phyloP scores from a whole-genome alignment of 2,329 filamentous ascomycete genomes.

The Thermothelomyces thermophilus region DNA sequence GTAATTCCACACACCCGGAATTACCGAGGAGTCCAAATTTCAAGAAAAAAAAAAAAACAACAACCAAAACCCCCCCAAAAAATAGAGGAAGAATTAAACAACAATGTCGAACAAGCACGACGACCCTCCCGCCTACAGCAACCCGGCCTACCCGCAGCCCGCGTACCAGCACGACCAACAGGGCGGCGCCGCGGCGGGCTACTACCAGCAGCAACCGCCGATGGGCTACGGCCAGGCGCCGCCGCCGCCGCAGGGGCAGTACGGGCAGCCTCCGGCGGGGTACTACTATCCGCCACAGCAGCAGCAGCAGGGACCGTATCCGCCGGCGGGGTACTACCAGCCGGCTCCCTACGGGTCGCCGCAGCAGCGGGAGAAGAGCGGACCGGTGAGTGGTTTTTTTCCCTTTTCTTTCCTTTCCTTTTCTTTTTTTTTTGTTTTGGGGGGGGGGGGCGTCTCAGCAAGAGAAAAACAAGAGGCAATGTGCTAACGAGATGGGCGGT shows the following conservation, averaged over 20 bases:
- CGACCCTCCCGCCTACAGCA: constrained; percentile 44
- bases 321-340: constrained; percentile 23
- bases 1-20: too few species aligned
- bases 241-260: constrained; percentile 11
- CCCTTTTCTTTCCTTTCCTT: background rate
- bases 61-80: background rate
- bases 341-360: constrained; percentile 24
- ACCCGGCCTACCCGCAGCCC: constrained; percentile 35
- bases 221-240: constrained; percentile 36
- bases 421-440: background rate
- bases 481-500: background rate
- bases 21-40: too few species aligned
- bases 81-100: background rate
- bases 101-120: constrained; percentile 44
- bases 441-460: background rate
- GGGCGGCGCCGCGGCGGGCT: constrained; percentile 14
- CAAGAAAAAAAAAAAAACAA: background rate
- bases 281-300: constrained; percentile 38
- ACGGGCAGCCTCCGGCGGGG: constrained; percentile 10
- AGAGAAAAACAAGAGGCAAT: background rate
- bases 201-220: constrained; percentile 28
- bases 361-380: constrained; percentile 24
- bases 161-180: constrained; percentile 35
- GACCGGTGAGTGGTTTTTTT: constrained; percentile 27
- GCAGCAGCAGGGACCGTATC: constrained; percentile 27